A percentile compares a stretch with the other conserved stretches of the same genome.
phyloP scores from a whole-genome alignment of 163 green algal genomes.

The Prototheca wickerhamii region DNA sequence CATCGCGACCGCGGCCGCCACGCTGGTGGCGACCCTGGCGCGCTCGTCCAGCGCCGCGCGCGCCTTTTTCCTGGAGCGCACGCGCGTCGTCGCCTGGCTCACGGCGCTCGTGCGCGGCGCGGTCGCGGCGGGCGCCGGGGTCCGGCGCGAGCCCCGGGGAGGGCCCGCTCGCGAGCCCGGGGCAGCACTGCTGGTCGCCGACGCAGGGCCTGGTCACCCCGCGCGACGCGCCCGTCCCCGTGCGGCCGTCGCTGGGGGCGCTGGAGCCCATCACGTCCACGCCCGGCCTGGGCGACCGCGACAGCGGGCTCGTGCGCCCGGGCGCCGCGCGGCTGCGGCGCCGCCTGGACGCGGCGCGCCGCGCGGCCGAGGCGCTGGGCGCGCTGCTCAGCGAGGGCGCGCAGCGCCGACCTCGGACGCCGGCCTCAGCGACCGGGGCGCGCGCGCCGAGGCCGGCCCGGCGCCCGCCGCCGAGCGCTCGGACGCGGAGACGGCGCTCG shows the following conservation, averaged over 20 bases:
- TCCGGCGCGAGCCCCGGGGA: neutral
- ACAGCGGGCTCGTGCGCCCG: neutral
- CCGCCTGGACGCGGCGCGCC: neutral
- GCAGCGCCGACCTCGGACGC: conserved; percentile 1
- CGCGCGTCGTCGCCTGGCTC: neutral
- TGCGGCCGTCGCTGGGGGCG: neutral
- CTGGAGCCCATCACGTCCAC: too few relatives aligned
- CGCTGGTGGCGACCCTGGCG: conserved; percentile 4
- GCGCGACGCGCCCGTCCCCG: neutral
- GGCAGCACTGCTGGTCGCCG: conserved; percentile 2
- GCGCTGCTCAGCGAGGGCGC: conserved; percentile 15
- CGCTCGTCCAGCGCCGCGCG: neutral
- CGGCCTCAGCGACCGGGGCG: neutral
- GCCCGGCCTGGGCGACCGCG: neutral
- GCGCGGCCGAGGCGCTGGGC: conserved; percentile 9
- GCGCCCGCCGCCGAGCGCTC: too few relatives aligned
- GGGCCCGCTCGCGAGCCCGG: too few relatives aligned
- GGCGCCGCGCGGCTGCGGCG: neutral
- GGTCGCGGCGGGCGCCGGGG: neutral
- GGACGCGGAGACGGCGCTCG: neutral
- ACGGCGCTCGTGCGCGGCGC: neutral
- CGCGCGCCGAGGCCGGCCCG: neutral
- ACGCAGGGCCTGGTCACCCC: conserved; percentile 12
- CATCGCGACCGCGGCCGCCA: neutral
- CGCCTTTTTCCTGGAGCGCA: neutral